phyloP scores from a whole-genome alignment of 164 flowering plant genomes.

The Berberis thunbergii region DNA sequence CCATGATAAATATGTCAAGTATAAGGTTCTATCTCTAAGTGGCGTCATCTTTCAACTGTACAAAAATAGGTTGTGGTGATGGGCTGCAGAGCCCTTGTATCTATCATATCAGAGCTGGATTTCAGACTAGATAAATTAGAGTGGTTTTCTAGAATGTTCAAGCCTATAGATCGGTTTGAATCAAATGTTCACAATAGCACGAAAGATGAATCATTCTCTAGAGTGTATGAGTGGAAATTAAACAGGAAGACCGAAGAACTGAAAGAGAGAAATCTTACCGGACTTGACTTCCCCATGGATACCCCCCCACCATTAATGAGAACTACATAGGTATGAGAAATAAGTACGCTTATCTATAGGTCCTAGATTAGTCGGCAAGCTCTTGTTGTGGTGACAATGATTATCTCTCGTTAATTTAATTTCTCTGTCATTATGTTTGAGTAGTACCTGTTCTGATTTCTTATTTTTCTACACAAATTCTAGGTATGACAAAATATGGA shows the following conservation, averaged over 20 bases:
- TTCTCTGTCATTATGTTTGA: background rate
- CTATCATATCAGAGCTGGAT: conserved; percentile 60
- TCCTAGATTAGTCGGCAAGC: conserved; percentile 25
- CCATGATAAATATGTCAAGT: background rate
- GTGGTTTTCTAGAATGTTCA: conserved; percentile 47
- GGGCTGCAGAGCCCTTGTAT: conserved; percentile 44
- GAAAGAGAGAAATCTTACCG: conserved; percentile 36
- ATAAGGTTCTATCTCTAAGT: background rate
- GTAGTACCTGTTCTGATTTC: background rate
- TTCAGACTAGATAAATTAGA: conserved; percentile 35
- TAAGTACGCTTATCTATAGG: conserved; percentile 43
- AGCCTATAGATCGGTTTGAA: conserved; percentile 10
- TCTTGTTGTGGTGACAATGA: conserved; percentile 23
- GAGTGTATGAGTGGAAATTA: conserved; percentile 45
- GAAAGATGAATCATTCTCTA: conserved; percentile 23
- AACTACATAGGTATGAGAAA: conserved; percentile 29
- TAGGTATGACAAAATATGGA: conserved; percentile 46
- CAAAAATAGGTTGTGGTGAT: conserved; percentile 37
- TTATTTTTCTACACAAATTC: background rate
- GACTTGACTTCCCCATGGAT: conserved; percentile 37
- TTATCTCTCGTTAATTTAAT: background rate
- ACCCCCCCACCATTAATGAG: conserved; percentile 45
- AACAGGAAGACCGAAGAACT: conserved; percentile 44
- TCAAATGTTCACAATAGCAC: background rate
- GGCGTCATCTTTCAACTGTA: background rate